Evolutionary conservation across 2,329 filamentous ascomycete genomes (phyloP).

Genomic region (Neofusicoccum umdonicola): DNA sequence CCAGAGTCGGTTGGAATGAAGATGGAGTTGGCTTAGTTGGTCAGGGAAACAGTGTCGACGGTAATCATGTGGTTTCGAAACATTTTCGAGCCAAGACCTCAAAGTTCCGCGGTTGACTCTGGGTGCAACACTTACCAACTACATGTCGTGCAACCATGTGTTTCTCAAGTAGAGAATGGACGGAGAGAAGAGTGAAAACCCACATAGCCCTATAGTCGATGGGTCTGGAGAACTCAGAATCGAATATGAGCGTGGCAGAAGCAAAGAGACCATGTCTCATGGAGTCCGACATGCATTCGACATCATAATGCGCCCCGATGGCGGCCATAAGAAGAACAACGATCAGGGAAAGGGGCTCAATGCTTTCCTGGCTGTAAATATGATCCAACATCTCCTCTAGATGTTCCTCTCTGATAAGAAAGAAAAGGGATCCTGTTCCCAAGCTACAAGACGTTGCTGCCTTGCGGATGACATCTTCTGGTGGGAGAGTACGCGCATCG

Average conservation of each 20-base stretch:
- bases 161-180: conserved; percentile 38
- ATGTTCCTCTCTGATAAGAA: conserved; percentile 34
- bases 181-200: conserved; percentile 33
- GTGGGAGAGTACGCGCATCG: conserved; percentile 28
- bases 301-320: conserved; percentile 38
- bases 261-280: conserved; percentile 32
- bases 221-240: conserved; percentile 29
- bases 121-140: conserved; percentile 27
- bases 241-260: conserved; percentile 33
- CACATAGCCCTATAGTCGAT: conserved; percentile 37
- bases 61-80: no score
- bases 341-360: conserved; percentile 33
- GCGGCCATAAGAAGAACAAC: conserved; percentile 37
- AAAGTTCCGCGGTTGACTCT: no score
- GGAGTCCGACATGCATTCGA: conserved; percentile 33
- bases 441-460: conserved; percentile 35
- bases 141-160: conserved; percentile 39
- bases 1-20: no score
- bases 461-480: conserved; percentile 28
- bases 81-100: no score
- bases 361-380: conserved; percentile 30
- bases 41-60: no score
- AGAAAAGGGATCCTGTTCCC: conserved; percentile 36
- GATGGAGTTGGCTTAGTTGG: no score
- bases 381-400: conserved; percentile 34